A percentile compares a stretch with the other conserved stretches of the same genome.
phyloP scores from a whole-genome alignment of 2,329 filamentous ascomycete species.

The Xylaria sp. region DNA sequence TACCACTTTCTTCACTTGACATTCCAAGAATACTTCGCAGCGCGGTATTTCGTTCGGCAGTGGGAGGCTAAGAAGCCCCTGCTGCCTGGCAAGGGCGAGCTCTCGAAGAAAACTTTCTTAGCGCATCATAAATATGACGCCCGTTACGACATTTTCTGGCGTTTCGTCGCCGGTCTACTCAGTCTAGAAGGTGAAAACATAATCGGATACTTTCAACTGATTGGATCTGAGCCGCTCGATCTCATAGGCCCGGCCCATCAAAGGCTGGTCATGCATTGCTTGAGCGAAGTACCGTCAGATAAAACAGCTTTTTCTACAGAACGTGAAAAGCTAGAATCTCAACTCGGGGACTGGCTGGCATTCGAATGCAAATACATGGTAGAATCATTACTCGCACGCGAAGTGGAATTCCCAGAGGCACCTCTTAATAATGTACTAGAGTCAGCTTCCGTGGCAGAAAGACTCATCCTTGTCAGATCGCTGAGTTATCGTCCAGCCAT shows the following conservation, averaged over 20 bases:
- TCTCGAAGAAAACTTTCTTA: neutral
- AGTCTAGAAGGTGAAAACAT: neutral
- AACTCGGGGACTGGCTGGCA: neutral
- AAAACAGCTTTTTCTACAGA: neutral
- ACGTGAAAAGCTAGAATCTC: neutral
- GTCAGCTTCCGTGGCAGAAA: neutral
- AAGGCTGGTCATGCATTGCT: slow-evolving; percentile 1
- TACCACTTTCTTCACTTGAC: slow-evolving; percentile 2
- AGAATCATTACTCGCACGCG: neutral
- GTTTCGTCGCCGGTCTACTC: neutral
- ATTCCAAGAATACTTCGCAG: no score
- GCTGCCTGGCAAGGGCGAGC: neutral
- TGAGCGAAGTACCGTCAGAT: neutral
- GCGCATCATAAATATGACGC: neutral
- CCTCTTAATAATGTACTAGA: neutral
- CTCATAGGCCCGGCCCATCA: neutral
- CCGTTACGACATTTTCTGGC: neutral
- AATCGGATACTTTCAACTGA: neutral
- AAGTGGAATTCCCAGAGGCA: neutral
- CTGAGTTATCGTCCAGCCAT: neutral
- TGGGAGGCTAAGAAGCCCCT: neutral
- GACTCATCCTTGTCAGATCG: neutral
- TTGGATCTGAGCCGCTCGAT: neutral
- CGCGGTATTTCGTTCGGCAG: neutral
- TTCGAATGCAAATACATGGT: neutral